Conservation (phyloP, 2,329 filamentous ascomycete genomes). For the Exophiala xenobiotica region DNA sequence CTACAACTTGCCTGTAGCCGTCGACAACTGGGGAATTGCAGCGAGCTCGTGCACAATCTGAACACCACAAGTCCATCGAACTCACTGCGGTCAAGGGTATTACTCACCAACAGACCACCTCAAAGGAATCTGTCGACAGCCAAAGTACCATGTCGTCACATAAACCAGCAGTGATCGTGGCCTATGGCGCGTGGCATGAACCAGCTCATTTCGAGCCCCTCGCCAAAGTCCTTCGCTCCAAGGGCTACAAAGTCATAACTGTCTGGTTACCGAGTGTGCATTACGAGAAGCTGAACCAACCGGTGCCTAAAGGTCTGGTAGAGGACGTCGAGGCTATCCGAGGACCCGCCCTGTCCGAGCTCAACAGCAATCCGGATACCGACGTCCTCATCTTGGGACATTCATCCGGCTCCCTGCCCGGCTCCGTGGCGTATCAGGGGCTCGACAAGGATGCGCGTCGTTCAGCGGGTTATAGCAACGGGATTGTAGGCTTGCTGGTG, state of each 20-base stretch:
- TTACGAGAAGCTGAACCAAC: slow-evolving; percentile 26
- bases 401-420: slow-evolving; percentile 16
- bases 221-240: slow-evolving; percentile 32
- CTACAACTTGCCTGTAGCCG: no score
- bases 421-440: slow-evolving; percentile 18
- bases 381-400: slow-evolving; percentile 10
- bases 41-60: no score
- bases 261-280: not conserved
- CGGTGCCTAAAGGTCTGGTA: slow-evolving; percentile 30
- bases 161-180: slow-evolving; percentile 39
- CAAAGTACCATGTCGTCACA: no score
- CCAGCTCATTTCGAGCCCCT: slow-evolving; percentile 34
- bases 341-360: not conserved
- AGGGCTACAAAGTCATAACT: slow-evolving; percentile 31
- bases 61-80: no score
- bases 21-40: no score
- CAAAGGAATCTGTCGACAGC: no score
- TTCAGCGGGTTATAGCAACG: slow-evolving; percentile 25
- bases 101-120: no score
- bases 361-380: slow-evolving; percentile 4
- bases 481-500: slow-evolving; percentile 19
- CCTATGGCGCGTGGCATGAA: slow-evolving; percentile 41
- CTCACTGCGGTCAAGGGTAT: no score
- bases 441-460: slow-evolving; percentile 3
- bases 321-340: slow-evolving; percentile 15